Evolutionary conservation across 2,329 filamentous ascomycete genomes (phyloP).

Genomic region (Stagonosporopsis rhizophila): DNA sequence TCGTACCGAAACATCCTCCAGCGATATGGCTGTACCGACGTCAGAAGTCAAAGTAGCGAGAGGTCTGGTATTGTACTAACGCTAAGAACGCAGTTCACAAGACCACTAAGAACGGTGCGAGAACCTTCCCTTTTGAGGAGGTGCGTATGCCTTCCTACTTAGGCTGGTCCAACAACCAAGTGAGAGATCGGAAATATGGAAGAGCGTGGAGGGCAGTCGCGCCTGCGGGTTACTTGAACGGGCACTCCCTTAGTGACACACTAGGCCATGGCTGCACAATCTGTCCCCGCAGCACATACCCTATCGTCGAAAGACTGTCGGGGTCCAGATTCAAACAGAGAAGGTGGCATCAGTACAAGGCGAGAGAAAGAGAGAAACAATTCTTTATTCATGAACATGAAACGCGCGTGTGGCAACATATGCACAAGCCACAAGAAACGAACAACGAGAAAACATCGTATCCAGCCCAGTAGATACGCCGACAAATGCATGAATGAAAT

Average conservation of each 20-base stretch:
- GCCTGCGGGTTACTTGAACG: neutral
- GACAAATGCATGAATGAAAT: constrained; percentile 11
- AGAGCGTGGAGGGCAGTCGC: neutral
- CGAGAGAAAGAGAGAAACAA: neutral
- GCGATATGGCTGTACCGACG: too few species aligned
- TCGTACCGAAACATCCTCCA: too few species aligned
- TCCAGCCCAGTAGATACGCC: constrained; percentile 5
- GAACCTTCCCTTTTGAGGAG: neutral
- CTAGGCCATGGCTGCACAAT: too few species aligned
- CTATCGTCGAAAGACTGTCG: neutral
- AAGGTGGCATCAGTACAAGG: neutral
- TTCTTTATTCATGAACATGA: neutral
- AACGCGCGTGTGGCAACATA: neutral
- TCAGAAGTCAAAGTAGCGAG: neutral
- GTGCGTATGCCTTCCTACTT: neutral
- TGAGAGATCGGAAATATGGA: neutral
- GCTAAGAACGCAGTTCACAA: too few species aligned
- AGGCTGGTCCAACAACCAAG: neutral
- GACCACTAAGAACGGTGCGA: neutral
- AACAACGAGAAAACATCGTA: neutral
- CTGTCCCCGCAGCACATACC: too few species aligned
- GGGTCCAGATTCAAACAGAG: too few species aligned
- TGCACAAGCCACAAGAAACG: constrained; percentile 1
- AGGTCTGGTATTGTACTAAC: neutral
- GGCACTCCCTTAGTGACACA: neutral